Percentiles rank a stretch among this genome's conserved stretches.
phyloP scores from a whole-genome alignment of 2,329 filamentous ascomycete genomes.

The Paracoccidioides lutzii region DNA sequence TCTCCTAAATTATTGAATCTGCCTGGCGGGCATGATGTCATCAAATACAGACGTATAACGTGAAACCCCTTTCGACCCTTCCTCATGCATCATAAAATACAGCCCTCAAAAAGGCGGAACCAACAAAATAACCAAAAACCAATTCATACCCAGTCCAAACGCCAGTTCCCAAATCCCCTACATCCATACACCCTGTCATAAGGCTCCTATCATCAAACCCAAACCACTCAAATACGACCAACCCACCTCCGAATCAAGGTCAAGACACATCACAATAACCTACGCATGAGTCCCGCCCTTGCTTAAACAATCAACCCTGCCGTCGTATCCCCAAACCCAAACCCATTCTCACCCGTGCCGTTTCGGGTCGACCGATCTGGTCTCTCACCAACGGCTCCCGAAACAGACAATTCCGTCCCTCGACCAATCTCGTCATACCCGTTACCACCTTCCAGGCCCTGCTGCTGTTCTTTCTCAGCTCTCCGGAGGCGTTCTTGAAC shows the following conservation, averaged over 20 bases:
- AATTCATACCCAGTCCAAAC: background rate
- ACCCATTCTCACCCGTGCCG: slow-evolving; percentile 6
- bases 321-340: slow-evolving; percentile 8
- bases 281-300: background rate
- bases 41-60: background rate
- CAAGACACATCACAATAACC: background rate
- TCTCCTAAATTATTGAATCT: background rate
- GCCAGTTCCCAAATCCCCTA: background rate
- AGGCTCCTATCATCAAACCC: background rate
- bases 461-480: slow-evolving; percentile 4
- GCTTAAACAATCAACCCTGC: slow-evolving; percentile 9
- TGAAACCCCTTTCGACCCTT: background rate
- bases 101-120: background rate
- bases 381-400: background rate
- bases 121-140: background rate
- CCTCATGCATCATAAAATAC: background rate
- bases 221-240: background rate
- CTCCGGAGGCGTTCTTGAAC: slow-evolving; percentile 3
- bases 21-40: too few relatives aligned
- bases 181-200: background rate
- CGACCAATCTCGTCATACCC: background rate
- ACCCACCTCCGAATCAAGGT: background rate
- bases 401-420: background rate
- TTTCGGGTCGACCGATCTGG: slow-evolving; percentile 5
- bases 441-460: background rate